Percentiles rank a stretch among this genome's conserved stretches.
These are phyloP conservation scores for Verruconis gallopava DNA, from an alignment of 2,329 filamentous ascomycete genomes.

Conservation along the genomic window DNA sequence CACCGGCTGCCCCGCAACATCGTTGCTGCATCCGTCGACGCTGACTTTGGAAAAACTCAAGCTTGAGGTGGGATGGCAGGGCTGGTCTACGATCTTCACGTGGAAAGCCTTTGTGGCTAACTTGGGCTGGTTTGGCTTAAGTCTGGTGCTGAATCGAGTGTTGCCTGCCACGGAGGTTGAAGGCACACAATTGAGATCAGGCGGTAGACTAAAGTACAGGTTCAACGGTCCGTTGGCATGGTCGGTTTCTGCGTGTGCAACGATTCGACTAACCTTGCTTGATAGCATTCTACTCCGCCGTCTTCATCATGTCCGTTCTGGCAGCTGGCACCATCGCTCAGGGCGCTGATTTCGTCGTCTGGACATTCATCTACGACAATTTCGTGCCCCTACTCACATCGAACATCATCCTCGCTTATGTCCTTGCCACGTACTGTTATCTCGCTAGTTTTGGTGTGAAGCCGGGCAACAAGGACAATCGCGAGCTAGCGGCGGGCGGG, in stretches of 20 bases:
- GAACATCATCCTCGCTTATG: conserved; percentile 64
- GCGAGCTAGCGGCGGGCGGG: conserved; percentile 72
- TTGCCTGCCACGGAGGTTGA: conserved; percentile 62
- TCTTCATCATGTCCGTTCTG: conserved; percentile 57
- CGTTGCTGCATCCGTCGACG: conserved; percentile 58
- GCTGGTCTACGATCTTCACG: conserved; percentile 57
- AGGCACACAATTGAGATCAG: conserved; percentile 56
- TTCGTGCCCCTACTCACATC: conserved; percentile 74
- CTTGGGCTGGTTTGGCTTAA: conserved; percentile 66
- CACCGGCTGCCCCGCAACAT: conserved; percentile 78
- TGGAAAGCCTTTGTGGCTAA: conserved; percentile 56
- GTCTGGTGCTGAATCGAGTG: conserved; percentile 58
- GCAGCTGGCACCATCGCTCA: conserved; percentile 62
- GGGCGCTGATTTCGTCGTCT: conserved; percentile 73
- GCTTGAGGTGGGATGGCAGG: conserved; percentile 72
- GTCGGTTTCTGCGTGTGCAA: not conserved
- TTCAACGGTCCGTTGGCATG: conserved; percentile 42
- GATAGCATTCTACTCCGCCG: conserved; percentile 60
- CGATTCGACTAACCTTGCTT: conserved; percentile 9
- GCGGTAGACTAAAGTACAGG: conserved; percentile 67
- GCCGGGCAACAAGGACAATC: conserved; percentile 51
- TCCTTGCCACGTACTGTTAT: conserved; percentile 67
- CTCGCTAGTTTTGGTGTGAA: conserved; percentile 70
- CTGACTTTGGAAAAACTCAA: conserved; percentile 62
- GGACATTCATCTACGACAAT: conserved; percentile 88